These are phyloP conservation scores for Oxytropis ochrocephala DNA, from an alignment of 306 rosid species.

Conservation along the genomic window DNA sequence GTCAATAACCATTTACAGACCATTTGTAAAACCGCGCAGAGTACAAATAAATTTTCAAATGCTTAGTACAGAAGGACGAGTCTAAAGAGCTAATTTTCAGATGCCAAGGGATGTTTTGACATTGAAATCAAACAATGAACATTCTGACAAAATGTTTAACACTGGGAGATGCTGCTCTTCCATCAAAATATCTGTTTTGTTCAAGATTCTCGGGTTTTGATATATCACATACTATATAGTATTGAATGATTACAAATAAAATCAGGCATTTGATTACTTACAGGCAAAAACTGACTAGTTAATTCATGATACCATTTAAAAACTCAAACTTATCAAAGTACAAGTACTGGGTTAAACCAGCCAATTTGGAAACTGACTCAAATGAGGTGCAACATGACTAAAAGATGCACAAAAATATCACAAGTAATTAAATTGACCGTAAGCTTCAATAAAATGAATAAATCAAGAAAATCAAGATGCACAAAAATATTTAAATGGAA, in stretches of 20 bases:
- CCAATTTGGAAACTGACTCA: not conserved
- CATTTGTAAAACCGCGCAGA: not conserved
- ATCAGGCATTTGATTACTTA: not conserved
- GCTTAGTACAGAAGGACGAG: too few species aligned
- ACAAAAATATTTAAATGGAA: too few species aligned
- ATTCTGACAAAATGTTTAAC: not conserved
- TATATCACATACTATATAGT: not conserved
- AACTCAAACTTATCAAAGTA: not conserved
- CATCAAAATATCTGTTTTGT: not conserved
- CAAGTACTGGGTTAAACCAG: not conserved
- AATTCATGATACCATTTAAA: not conserved
- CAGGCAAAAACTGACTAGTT: not conserved
- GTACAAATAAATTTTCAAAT: not conserved
- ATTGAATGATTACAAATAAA: not conserved
- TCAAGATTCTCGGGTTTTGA: constrained; percentile 1
- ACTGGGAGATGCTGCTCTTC: not conserved
- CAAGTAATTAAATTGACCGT: too few species aligned
- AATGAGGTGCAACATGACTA: not conserved
- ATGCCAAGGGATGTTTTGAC: not conserved
- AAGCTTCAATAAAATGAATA: too few species aligned
- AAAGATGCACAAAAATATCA: too few species aligned
- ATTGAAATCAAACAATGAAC: not conserved
- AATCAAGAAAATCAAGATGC: too few species aligned
- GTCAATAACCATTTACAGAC: not conserved
- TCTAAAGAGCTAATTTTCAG: not conserved